phyloP scores from a whole-genome alignment of 805 yeast species.

The Sugiyamaella lignohabitans region DNA sequence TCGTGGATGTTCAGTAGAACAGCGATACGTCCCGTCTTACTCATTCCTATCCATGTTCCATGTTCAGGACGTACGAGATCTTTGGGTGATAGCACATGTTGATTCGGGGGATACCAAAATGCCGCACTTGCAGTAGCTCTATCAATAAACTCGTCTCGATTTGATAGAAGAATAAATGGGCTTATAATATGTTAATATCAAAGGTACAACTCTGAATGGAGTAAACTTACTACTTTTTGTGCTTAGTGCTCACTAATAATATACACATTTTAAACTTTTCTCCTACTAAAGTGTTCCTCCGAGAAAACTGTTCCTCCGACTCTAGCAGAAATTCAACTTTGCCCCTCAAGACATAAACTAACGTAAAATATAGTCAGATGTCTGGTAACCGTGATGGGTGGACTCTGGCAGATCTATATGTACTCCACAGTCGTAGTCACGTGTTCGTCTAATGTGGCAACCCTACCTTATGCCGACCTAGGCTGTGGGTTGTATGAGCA shows the following conservation, averaged over 20 bases:
- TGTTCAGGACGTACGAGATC: constrained; percentile 68
- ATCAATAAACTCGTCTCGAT: constrained; percentile 77
- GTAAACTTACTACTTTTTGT: constrained; percentile 50
- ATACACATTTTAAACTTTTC: constrained; percentile 75
- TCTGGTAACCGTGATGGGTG: no score
- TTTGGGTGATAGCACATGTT: constrained; percentile 54
- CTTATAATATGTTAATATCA: constrained; percentile 18
- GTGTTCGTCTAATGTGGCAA: no score
- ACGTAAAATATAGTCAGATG: no score
- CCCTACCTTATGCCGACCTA: no score
- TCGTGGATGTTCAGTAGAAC: constrained; percentile 74
- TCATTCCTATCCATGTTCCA: constrained; percentile 90
- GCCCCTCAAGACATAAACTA: no score
- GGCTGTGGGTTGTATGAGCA: no score
- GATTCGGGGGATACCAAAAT: constrained; percentile 30
- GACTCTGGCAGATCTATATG: no score
- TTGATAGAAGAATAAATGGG: constrained; percentile 70
- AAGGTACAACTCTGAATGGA: background rate
- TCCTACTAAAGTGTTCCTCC: no score
- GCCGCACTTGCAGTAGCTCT: constrained; percentile 63
- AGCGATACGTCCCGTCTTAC: constrained; percentile 52
- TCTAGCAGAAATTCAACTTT: no score
- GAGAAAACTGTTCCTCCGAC: no score
- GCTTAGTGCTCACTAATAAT: constrained; percentile 56
- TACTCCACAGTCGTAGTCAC: no score